Base-by-base conservation (phyloP, 805 yeast genomes). In the Wickerhamiella sergipiensis region DNA sequence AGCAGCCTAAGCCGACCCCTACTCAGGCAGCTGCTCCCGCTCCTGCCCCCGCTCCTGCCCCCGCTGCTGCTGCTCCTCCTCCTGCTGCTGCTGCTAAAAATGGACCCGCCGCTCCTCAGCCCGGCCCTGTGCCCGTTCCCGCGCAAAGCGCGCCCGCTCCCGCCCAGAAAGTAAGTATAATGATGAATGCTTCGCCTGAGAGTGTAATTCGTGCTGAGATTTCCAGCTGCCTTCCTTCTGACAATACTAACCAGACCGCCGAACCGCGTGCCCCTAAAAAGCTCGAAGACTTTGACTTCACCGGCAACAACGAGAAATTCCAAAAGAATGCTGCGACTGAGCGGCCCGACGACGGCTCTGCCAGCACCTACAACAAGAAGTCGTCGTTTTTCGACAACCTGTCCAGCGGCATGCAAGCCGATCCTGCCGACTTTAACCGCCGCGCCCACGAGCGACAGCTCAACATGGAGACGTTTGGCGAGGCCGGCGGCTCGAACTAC, bases 381-480 rank as follows among this genome's bases (percentile, higher is more conserved):
- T 78, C 87, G 13, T 88, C 97, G 1, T 90, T 92, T 66, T 90
- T 90, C 62, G 97, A 92, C 67, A 78, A 77, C 54, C 78, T 90
- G 52, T 83, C 95, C 10, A 77, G 87, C 10, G 80, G 87, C 3
- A 67, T 60, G 21, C 63, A 59, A 43, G 67, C 62, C 39, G 50
- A 57, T 36, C 19, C 17, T 17, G 43, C 49, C 10, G 65, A 59
- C 24, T 55, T 56, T 29, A 23, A 15, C 8, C 38, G 46, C 61
- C 82, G 94, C 80, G 70, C 75, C 46, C 84, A 81, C 57, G 95
- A 86, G 61, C 80, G 82, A 54, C 68, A 68, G 46, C 74, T 85
- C 61, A 87, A 87, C 64, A 61, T 79, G 67, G 95, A 85, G 66
- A 86, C 95, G 1, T 87, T 86, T 67, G 95, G 95, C 21, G 83